phyloP scores from a whole-genome alignment of 2,329 filamentous ascomycete species.

The Aspergillus carbonarius region DNA sequence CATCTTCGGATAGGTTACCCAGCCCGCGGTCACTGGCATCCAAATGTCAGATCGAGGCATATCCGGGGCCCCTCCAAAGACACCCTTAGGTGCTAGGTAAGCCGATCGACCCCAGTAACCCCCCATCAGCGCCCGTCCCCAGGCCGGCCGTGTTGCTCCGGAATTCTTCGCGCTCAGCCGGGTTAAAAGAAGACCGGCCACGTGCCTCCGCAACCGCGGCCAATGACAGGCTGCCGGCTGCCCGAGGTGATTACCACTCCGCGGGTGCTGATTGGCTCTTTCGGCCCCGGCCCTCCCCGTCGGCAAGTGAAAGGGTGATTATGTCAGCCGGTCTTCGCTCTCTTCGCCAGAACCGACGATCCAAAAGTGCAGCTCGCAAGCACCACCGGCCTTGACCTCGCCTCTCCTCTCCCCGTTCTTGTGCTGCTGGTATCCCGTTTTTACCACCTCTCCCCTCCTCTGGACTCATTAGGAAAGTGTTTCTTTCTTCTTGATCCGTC shows the following conservation, averaged over 20 bases:
- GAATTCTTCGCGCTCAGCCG: constrained; percentile 23
- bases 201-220: constrained; percentile 26
- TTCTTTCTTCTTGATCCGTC: constrained; percentile 32
- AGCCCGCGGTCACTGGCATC: background rate
- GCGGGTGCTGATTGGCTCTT: constrained; percentile 31
- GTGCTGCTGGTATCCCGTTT: constrained; percentile 20
- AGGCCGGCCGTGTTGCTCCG: constrained; percentile 20
- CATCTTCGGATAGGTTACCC: background rate
- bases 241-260: constrained; percentile 41
- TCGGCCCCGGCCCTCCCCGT: constrained; percentile 31
- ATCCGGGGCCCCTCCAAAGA: background rate
- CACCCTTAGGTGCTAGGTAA: background rate
- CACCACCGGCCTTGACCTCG: constrained; percentile 18
- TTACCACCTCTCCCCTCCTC: constrained; percentile 22
- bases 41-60: background rate
- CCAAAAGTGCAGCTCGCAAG: constrained; percentile 27
- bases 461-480: constrained; percentile 27
- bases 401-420: constrained; percentile 14
- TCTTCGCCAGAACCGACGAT: constrained; percentile 25
- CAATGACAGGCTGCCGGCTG: constrained; percentile 32
- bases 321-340: constrained; percentile 34
- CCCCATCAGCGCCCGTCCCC: background rate
- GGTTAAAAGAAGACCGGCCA: constrained; percentile 29
- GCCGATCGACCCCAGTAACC: background rate
- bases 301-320: constrained; percentile 37